Percentiles rank a stretch among this genome's conserved stretches.
Conservation (phyloP, 2,329 filamentous ascomycete species). For the Hypoxylon sp. region DNA sequence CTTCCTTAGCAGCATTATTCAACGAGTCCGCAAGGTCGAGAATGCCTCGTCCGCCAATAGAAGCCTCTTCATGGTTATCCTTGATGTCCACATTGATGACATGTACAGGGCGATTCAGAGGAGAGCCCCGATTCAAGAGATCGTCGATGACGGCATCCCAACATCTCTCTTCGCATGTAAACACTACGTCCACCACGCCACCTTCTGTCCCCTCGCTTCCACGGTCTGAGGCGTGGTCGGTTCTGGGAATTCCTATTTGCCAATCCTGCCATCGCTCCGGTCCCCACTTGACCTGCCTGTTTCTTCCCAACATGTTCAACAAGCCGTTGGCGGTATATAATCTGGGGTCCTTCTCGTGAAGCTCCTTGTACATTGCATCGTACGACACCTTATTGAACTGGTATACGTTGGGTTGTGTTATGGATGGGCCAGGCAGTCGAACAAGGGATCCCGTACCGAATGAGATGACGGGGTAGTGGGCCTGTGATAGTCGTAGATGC, state of each 20-base stretch:
- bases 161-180: slow-evolving; percentile 97
- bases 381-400: slow-evolving; percentile 98
- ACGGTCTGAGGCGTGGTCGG: slow-evolving; percentile 81
- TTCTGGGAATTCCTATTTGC: slow-evolving; percentile 86
- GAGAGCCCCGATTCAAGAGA: slow-evolving; percentile 85
- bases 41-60: slow-evolving; percentile 91
- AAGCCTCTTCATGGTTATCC: slow-evolving; percentile 97
- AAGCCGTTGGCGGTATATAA: slow-evolving; percentile 94
- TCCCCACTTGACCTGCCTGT: slow-evolving; percentile 92
- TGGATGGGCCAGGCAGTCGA: slow-evolving; percentile 89
- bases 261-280: slow-evolving; percentile 99
- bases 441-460: slow-evolving; percentile 97
- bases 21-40: slow-evolving; percentile 89
- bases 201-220: slow-evolving; percentile 87
- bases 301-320: slow-evolving; percentile 94
- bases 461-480: slow-evolving; percentile 94
- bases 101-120: slow-evolving; percentile 92
- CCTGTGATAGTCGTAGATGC: slow-evolving; percentile 90
- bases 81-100: slow-evolving; percentile 99
- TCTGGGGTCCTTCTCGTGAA: slow-evolving; percentile 85
- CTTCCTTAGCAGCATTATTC: slow-evolving; percentile 84
- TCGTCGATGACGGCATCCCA: slow-evolving; percentile 99
- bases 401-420: slow-evolving; percentile 96
- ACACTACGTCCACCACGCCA: slow-evolving; percentile 92
- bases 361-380: slow-evolving; percentile 92